Evolutionary conservation across 768 basidiomycete species (phyloP).

Genomic region (Guyanaporus albipodus): DNA sequence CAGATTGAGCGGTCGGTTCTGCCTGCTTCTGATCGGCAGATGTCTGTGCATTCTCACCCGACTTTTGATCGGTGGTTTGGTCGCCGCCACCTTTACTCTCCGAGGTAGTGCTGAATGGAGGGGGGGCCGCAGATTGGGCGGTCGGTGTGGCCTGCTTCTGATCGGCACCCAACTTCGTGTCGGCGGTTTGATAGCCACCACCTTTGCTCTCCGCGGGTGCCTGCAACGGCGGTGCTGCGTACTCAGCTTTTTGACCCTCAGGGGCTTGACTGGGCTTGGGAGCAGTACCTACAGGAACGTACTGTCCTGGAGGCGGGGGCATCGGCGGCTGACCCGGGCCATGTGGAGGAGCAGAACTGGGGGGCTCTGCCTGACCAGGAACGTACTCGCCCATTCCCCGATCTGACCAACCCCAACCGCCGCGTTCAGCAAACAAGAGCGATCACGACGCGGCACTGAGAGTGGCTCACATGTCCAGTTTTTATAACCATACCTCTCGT

Average conservation of each 20-base stretch:
- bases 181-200: background rate
- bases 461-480: constrained; percentile 24
- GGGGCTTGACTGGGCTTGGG: constrained; percentile 1
- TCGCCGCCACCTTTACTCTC: too few species aligned
- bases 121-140: too few species aligned
- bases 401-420: constrained; percentile 6
- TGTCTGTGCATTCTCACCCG: background rate
- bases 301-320: background rate
- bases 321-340: background rate
- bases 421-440: background rate
- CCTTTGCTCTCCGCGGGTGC: background rate
- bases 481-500: constrained; percentile 40
- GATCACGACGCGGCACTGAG: background rate
- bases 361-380: background rate
- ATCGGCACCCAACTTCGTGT: too few species aligned
- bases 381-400: constrained; percentile 20
- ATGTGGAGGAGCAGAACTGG: background rate
- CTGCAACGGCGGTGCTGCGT: background rate
- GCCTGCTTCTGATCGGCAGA: constrained; percentile 7
- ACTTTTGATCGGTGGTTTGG: constrained; percentile 1
- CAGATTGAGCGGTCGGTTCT: background rate
- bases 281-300: background rate
- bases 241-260: constrained; percentile 5
- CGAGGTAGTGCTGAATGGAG: too few species aligned
- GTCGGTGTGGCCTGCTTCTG: background rate